phyloP scores from a whole-genome alignment of 78 protist species.

The Parvularia atlantis region DNA sequence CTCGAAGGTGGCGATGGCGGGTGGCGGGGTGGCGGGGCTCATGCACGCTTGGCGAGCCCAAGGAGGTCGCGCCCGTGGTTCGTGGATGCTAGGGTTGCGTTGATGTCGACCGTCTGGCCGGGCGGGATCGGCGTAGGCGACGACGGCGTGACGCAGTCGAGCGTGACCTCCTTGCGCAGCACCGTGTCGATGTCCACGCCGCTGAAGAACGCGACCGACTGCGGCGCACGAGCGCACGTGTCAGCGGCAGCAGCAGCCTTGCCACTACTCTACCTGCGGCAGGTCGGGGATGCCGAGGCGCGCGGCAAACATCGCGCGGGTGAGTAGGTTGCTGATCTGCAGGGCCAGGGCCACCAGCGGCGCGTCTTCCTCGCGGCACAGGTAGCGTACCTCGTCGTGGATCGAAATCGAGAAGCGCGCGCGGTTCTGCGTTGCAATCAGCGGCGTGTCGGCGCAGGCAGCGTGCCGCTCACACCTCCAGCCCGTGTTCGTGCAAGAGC shows the following conservation, averaged over 20 bases:
- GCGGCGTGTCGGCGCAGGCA: neutral
- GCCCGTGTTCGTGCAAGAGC: neutral
- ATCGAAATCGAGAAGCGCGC: constrained; percentile 14
- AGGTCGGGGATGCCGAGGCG: neutral
- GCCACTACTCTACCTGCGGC: constrained; percentile 3
- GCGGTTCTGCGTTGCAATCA: neutral
- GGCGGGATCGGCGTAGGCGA: too few relatives aligned
- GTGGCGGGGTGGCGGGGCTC: too few relatives aligned
- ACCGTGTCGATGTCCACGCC: constrained; percentile 19
- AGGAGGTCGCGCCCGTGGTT: too few relatives aligned
- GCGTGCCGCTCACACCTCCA: neutral
- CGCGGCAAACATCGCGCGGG: constrained; percentile 7
- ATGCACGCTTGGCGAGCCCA: too few relatives aligned
- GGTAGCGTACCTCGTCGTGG: constrained; percentile 30
- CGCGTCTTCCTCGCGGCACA: neutral
- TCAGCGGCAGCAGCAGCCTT: too few relatives aligned
- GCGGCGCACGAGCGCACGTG: neutral
- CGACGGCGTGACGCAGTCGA: constrained; percentile 9
- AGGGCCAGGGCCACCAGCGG: constrained; percentile 14
- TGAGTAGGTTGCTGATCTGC: constrained; percentile 8
- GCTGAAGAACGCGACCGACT: constrained; percentile 16
- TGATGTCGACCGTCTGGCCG: too few relatives aligned
- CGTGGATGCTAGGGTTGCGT: too few relatives aligned
- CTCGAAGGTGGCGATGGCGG: too few relatives aligned
- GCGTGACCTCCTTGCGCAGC: constrained; percentile 18